Conservation (phyloP, 2,329 filamentous ascomycete genomes). For the Paecilomyces variotii region DNA sequence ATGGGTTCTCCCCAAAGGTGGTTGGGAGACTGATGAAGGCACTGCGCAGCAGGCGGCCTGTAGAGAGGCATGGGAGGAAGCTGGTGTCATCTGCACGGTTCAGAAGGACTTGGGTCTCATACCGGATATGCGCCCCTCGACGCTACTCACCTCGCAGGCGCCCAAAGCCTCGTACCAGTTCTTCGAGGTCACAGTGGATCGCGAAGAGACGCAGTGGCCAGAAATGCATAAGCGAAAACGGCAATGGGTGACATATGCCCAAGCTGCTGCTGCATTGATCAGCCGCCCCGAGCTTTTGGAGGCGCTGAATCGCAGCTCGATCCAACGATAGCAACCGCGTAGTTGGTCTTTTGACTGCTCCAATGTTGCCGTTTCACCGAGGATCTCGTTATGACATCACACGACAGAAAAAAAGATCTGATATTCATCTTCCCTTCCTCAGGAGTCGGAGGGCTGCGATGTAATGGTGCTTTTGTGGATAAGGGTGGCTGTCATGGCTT, state of each 20-base stretch:
- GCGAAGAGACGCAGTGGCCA: conserved; percentile 82
- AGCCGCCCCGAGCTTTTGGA: conserved; percentile 80
- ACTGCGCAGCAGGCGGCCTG: conserved; percentile 75
- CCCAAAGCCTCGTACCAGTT: conserved; percentile 59
- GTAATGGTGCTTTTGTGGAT: background rate
- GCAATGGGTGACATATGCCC: conserved; percentile 77
- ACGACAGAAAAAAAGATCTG: conserved; percentile 5
- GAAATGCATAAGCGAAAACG: conserved; percentile 87
- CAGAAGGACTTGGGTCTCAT: conserved; percentile 82
- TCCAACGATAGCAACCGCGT: conserved; percentile 41
- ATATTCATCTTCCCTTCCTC: conserved; percentile 1
- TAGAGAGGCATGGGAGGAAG: conserved; percentile 97
- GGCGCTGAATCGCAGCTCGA: conserved; percentile 72
- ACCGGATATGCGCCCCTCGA: conserved; percentile 61
- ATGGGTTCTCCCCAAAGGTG: conserved; percentile 96
- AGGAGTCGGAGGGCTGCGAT: background rate
- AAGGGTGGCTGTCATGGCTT: background rate
- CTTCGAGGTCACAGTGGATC: conserved; percentile 75
- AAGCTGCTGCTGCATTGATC: conserved; percentile 70
- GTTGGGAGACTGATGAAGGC: conserved; percentile 92
- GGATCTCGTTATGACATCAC: conserved; percentile 8
- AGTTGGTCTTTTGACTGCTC: background rate
- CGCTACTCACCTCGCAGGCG: conserved; percentile 47
- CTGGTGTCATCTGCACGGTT: conserved; percentile 79
- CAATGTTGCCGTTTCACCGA: background rate